Evolutionary conservation across 768 basidiomycete genomes (phyloP), one percentile per base, ranked within the genome.

Genomic region (Exsudoporus frostii): DNA sequence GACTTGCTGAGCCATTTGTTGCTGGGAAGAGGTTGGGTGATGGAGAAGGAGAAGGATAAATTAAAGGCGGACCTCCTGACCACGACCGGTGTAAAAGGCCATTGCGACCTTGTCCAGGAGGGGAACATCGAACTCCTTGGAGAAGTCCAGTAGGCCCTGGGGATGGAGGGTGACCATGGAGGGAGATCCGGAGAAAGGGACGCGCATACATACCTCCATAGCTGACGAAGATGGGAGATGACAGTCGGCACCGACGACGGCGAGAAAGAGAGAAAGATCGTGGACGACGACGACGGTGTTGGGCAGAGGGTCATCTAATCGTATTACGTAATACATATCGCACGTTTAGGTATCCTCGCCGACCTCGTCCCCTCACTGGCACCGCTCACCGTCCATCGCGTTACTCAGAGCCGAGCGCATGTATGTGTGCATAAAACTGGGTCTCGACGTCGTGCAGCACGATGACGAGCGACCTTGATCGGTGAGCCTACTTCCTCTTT

Each of bases 51-150:
- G 45, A 15, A 20, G 25, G 46, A 61, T 52, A 55, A 53, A 56
- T 19, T 39, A 43, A 52, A 38, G 24, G 65, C 80, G 40, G 51
- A 97, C 96, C 78, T 97, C 91, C 53, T 82, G 76, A 24, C 93
- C 93, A 8, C 77, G 71, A 30, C 94, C 88, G 15, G 90, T 85
- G 76, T 93, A 97, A 69, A 98, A 89, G 48, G 92, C 83, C 76
- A 87, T 87, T 45, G 93, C 92, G 64, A 98, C 91, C 73, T 86
- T 90, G 76, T 99, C 97, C 73, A 98, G 79, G 57, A 98, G 81
- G 56, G 79, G 73, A 71, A 97, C 86, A 80, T 98, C 94, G 73
- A 98, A 91, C 65, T 96, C 93, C 65, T 82, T 83, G 62, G 86
- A 86, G 78, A 95, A 93, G 81, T 97, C 93, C 69, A 97, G 88